Evolutionary conservation across 2,329 filamentous ascomycete genomes (phyloP).

Genomic region (Thielaviopsis musarum): DNA sequence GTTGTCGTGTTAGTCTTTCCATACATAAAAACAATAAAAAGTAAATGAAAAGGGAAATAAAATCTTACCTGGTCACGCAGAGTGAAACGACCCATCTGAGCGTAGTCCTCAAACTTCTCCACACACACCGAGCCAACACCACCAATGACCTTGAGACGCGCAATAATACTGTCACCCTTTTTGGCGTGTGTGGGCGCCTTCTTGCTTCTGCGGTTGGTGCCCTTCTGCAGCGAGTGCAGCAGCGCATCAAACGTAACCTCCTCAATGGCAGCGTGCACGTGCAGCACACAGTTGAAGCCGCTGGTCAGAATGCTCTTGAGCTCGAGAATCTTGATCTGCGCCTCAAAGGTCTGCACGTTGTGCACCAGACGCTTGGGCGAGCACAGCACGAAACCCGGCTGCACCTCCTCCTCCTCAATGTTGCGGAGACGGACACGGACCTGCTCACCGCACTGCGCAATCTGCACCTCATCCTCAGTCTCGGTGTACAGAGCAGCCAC

Average conservation of each 20-base stretch:
- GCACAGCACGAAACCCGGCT: conserved; percentile 91
- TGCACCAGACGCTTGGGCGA: conserved; percentile 87
- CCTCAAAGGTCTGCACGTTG: conserved; percentile 78
- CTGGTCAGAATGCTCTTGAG: conserved; percentile 86
- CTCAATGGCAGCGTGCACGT: conserved; percentile 94
- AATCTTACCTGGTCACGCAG: conserved; percentile 62
- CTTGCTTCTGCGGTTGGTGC: conserved; percentile 87
- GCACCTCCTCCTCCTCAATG: conserved; percentile 91
- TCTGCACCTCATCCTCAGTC: conserved; percentile 76
- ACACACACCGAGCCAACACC: conserved; percentile 79
- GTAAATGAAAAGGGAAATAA: not conserved
- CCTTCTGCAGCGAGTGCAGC: conserved; percentile 89
- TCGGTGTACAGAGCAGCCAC: conserved; percentile 83
- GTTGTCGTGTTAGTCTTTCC: conserved; percentile 5
- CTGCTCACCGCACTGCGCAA: conserved; percentile 84
- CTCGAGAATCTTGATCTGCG: conserved; percentile 89
- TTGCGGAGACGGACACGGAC: conserved; percentile 82
- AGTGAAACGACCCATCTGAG: conserved; percentile 83
- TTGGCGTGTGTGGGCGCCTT: conserved; percentile 81
- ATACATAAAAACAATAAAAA: not conserved
- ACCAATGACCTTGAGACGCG: conserved; percentile 71
- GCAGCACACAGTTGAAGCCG: conserved; percentile 94
- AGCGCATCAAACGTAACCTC: conserved; percentile 84
- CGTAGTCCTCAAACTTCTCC: conserved; percentile 89
- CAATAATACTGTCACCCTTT: conserved; percentile 71